Base-by-base conservation (phyloP, 805 yeast genomes). In the Millerozyma acaciae region DNA sequence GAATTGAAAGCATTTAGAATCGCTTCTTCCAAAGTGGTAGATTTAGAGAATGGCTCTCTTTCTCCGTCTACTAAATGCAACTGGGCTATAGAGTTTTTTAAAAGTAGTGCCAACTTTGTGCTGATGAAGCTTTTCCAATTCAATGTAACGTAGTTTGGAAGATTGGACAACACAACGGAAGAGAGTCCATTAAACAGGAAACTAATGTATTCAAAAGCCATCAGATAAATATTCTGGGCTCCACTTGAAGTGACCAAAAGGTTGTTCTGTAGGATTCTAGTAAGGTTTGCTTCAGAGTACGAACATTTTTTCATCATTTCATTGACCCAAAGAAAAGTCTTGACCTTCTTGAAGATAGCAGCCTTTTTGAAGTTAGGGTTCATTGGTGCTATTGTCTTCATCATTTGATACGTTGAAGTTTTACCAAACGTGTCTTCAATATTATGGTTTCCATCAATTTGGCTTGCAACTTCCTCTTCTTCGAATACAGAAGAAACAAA, bases 121-220 rank as follows among this genome's bases (percentile, higher is more conserved):
- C 55, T 42, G 4, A 66, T 45, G 36, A 55, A 66, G 34, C 53
- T 64, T 27, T 50, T 47, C 64, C 66, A 64, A 40, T 60, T 62
- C 43, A 53, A 55, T 5, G 47, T 31, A 10, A 61, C 46, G 33
- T 49, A 58, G 3, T 46, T 38, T 5, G 47, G 38, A 12, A 50
- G 56, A n/a, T 46, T 42, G 28, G 50, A 46, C 16, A 20, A 17
- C 4, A 50, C 29, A 0, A 55, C 49, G 10, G 37, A 33, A 4
- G 43, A 37, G 12, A 46, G 32, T 1, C 60, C 60, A 10, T 31
- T 42, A 20, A 61, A 49, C n/a, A 50, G 38, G 2, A 49, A 28
- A 5, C 32, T 28, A 7, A 59, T 37, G 13, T 61, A 35, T 23
- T 51, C 53, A 12, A 33, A 35, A 2, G 49, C 37, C 5, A 50